Evolutionary conservation across 2,329 filamentous ascomycete species (phyloP), one percentile per base, ranked within the genome.

Genomic region (Lachnellula hyalina): DNA sequence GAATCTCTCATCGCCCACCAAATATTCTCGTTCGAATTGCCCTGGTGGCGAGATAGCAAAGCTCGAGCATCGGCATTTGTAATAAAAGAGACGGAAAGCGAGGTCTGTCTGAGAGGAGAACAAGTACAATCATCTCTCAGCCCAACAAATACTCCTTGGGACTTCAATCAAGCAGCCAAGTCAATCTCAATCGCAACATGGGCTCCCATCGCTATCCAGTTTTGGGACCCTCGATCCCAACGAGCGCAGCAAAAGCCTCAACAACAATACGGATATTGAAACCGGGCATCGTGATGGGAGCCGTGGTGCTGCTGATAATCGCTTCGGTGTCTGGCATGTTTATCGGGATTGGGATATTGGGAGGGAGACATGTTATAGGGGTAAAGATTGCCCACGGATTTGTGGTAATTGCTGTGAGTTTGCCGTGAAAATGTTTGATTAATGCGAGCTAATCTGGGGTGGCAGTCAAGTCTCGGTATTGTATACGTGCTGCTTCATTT

Each of bases 401-500:
- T 45, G 55, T 56, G n/a, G 42, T 61, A 25, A 51, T 57, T 7
- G 60, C 63, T 47, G 62, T 65, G 42, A 62, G 63, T 56, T n/a
- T 35, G 21, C 12, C 45, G 6, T 40, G 7, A 1, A n/a, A 7
- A n/a, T 11, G 4, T 15, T 14, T 42, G 21, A 8, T 8, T 47
- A 34, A n/a, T 14, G 6, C 17, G 12, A 48, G 15, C 21, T 17
- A 38, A 15, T 40, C 21, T 23, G 45, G n/a, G n/a, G 21, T 51
- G 15, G n/a, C 34, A 67, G 65, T 57, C 61, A 17, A 44, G 51
- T 5, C 40, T 61, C 17, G 63, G 63, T 14, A 49, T 62, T 12
- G 19, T 53, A 8, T 66, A 67, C 35, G n/a, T 65, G 3, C 11
- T 62, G 11, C 47, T 65, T 3, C 64, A 67, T 46, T 32, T 49